Evolutionary conservation across 2,329 filamentous ascomycete genomes (phyloP).

Genomic region (Fusarium sp.): DNA sequence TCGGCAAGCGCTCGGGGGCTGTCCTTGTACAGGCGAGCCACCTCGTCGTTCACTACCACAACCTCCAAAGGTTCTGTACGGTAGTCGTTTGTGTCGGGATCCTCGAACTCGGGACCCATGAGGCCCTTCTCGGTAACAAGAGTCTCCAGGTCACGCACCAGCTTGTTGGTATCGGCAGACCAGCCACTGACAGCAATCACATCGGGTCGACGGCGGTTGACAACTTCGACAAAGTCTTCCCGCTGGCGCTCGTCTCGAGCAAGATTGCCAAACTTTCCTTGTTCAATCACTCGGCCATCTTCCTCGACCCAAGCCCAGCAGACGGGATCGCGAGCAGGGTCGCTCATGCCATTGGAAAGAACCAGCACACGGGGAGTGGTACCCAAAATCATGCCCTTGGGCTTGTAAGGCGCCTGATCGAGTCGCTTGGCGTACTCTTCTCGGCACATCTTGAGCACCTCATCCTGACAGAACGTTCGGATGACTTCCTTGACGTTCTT

Average conservation of each 20-base stretch:
- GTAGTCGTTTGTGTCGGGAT: slow-evolving; percentile 80
- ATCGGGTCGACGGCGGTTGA: slow-evolving; percentile 85
- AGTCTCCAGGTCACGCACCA: slow-evolving; percentile 83
- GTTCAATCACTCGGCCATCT: slow-evolving; percentile 88
- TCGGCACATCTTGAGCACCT: slow-evolving; percentile 87
- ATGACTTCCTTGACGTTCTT: slow-evolving; percentile 96
- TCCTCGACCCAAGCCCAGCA: slow-evolving; percentile 95
- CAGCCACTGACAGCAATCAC: slow-evolving; percentile 91
- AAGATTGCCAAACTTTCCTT: slow-evolving; percentile 87
- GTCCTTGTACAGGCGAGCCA: slow-evolving; percentile 95
- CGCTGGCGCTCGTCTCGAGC: slow-evolving; percentile 75
- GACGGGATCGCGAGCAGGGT: slow-evolving; percentile 79
- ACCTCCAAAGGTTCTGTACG: slow-evolving; percentile 86
- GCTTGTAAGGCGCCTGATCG: slow-evolving; percentile 96
- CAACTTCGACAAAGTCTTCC: slow-evolving; percentile 80
- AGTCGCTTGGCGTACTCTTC: slow-evolving; percentile 90
- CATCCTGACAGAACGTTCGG: slow-evolving; percentile 92
- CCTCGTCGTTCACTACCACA: slow-evolving; percentile 94
- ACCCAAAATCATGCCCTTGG: slow-evolving; percentile 89
- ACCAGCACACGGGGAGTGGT: slow-evolving; percentile 89
- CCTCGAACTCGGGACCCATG: slow-evolving; percentile 83
- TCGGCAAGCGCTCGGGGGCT: slow-evolving; percentile 83
- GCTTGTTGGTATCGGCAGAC: slow-evolving; percentile 84
- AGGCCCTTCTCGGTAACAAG: slow-evolving; percentile 83
- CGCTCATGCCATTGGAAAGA: slow-evolving; percentile 86